Evolutionary conservation across 1,284 basidiomycete species (phyloP).

Genomic region (Fomitopsis schrenkii): DNA sequence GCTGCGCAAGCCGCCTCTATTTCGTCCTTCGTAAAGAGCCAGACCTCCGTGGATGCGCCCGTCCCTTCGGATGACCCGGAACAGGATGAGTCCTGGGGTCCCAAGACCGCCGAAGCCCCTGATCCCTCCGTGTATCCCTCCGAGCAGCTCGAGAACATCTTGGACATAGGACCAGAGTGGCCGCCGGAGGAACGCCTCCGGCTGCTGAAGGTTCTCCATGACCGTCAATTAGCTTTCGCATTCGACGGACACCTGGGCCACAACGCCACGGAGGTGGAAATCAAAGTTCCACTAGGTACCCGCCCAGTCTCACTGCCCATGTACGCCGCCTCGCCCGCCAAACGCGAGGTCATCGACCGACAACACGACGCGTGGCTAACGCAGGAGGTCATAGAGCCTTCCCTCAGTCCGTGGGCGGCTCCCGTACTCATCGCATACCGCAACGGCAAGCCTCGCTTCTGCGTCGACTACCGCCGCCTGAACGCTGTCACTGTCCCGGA

Average conservation of each 20-base stretch:
- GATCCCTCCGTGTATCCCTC: constrained; percentile 9
- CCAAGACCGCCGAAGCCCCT: constrained; percentile 14
- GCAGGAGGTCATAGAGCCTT: constrained; percentile 34
- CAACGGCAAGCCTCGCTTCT: no score
- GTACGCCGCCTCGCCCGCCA: constrained; percentile 26
- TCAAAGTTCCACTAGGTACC: constrained; percentile 11
- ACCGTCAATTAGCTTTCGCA: constrained; percentile 18
- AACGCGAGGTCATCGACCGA: constrained; percentile 28
- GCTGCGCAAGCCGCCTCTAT: not conserved
- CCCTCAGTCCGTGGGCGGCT: constrained; percentile 29
- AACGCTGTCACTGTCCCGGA: constrained; percentile 32
- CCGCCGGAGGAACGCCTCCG: constrained; percentile 5
- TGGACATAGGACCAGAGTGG: constrained; percentile 13
- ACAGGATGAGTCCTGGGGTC: constrained; percentile 10
- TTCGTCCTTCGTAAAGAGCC: not conserved
- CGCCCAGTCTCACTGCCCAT: constrained; percentile 23
- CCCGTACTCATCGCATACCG: constrained; percentile 31
- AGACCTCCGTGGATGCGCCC: not conserved
- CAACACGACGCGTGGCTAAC: constrained; percentile 29
- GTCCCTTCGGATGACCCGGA: not conserved
- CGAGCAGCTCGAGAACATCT: constrained; percentile 1
- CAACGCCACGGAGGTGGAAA: constrained; percentile 11
- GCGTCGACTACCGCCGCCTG: no score
- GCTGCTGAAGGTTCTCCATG: constrained; percentile 10
- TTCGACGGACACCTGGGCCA: constrained; percentile 25